Conservation (phyloP, 2,329 filamentous ascomycete species). For the Fusarium globosum region DNA sequence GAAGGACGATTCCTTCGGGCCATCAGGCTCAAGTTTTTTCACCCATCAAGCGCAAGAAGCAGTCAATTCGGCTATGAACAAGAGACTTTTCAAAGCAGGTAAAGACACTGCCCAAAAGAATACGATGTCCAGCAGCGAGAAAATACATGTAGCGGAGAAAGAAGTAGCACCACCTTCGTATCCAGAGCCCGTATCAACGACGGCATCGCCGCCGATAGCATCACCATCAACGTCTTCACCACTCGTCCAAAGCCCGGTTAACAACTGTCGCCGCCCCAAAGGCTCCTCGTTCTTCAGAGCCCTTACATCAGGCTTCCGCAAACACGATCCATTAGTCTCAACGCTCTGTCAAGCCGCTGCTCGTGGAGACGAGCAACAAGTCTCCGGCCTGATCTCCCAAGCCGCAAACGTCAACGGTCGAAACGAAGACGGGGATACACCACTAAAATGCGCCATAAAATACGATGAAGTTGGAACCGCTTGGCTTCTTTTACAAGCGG, state of each 20-base stretch:
- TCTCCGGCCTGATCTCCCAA: not conserved
- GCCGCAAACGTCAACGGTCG: slow-evolving; percentile 2
- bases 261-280: not conserved
- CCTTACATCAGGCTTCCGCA: not conserved
- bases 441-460: not conserved
- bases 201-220: fast-evolving
- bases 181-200: not conserved
- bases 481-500: not conserved
- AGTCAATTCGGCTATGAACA: not conserved
- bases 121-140: too few species aligned
- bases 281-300: not conserved
- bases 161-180: not conserved
- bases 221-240: not conserved
- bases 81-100: not conserved
- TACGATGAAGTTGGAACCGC: not conserved
- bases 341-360: not conserved
- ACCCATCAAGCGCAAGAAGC: not conserved
- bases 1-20: not conserved
- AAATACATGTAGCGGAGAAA: not conserved
- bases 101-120: not conserved
- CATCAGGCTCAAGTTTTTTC: not conserved
- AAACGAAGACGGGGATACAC: slow-evolving; percentile 9
- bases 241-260: not conserved
- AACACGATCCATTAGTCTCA: slow-evolving; percentile 4
- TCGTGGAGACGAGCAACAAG: slow-evolving; percentile 1